A percentile compares a stretch with the other conserved stretches of the same genome.
Evolutionary conservation across 1,284 basidiomycete genomes (phyloP).

Genomic region (Omphalotus olearius): DNA sequence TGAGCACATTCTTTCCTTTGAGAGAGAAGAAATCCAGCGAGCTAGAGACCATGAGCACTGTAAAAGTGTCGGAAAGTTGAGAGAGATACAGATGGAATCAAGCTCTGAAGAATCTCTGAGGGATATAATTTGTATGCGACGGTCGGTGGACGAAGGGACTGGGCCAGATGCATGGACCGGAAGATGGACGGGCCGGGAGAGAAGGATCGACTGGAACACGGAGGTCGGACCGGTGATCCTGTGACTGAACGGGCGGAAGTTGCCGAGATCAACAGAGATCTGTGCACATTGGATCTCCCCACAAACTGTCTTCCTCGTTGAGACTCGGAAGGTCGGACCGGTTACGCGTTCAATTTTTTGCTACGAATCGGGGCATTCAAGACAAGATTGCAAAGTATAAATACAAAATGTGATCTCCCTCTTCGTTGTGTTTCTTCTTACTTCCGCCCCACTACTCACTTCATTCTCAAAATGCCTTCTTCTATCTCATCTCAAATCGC

Average conservation of each 20-base stretch:
- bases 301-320: neutral
- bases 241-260: neutral
- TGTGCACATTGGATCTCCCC: conserved; percentile 1
- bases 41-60: conserved; percentile 20
- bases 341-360: neutral
- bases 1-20: conserved; percentile 55
- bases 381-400: neutral
- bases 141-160: neutral
- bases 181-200: conserved; percentile 18
- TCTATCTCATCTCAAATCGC: conserved; percentile 27
- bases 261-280: neutral
- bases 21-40: conserved; percentile 59
- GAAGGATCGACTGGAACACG: neutral
- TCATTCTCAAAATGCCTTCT: conserved; percentile 40
- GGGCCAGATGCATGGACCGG: conserved; percentile 16
- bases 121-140: neutral
- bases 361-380: too few species aligned
- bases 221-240: neutral
- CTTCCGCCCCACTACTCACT: conserved; percentile 17
- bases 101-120: neutral
- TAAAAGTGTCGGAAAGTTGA: neutral
- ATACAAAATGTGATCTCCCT: conserved; percentile 4
- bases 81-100: neutral
- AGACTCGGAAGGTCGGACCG: conserved; percentile 1
- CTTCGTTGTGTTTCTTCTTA: neutral